phyloP scores from a whole-genome alignment of 148 eudicot genomes.

The Diospyros kaki region DNA sequence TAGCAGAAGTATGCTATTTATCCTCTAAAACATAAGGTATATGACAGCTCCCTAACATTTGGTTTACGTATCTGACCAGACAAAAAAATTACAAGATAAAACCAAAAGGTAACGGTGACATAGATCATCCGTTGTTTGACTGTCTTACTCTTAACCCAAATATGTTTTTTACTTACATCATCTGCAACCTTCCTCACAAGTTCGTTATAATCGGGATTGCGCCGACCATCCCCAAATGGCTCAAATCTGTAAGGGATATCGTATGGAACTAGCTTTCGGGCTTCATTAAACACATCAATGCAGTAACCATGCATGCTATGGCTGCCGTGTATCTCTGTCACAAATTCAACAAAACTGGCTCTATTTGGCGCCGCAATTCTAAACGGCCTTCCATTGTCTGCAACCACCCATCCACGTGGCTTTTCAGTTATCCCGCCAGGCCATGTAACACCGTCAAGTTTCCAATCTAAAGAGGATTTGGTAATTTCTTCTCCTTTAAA shows the following conservation, averaged over 20 bases:
- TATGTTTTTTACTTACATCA: constrained; percentile 26
- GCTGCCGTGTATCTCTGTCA: constrained; percentile 16
- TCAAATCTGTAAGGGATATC: constrained; percentile 26
- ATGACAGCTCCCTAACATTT: background rate
- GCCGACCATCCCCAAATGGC: constrained; percentile 34
- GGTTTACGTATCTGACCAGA: background rate
- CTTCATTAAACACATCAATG: constrained; percentile 37
- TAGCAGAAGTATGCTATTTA: background rate
- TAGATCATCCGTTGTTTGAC: background rate
- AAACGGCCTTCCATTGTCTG: constrained; percentile 27
- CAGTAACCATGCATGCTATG: constrained; percentile 33
- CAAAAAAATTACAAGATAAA: background rate
- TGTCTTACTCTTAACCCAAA: background rate
- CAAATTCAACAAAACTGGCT: constrained; percentile 35
- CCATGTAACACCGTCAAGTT: constrained; percentile 27
- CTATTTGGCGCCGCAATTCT: constrained; percentile 36
- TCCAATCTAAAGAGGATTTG: constrained; percentile 13
- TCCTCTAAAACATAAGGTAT: background rate
- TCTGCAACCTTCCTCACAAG: constrained; percentile 27
- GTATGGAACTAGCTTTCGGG: constrained; percentile 33
- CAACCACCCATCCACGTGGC: constrained; percentile 45
- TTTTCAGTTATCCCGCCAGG: constrained; percentile 26
- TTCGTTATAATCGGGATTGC: constrained; percentile 26
- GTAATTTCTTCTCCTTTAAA: constrained; percentile 4
- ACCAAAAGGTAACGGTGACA: background rate